Evolutionary conservation across 2,329 filamentous ascomycete species (phyloP), one percentile per base, ranked within the genome.

Genomic region (Pseudopithomyces maydicus): DNA sequence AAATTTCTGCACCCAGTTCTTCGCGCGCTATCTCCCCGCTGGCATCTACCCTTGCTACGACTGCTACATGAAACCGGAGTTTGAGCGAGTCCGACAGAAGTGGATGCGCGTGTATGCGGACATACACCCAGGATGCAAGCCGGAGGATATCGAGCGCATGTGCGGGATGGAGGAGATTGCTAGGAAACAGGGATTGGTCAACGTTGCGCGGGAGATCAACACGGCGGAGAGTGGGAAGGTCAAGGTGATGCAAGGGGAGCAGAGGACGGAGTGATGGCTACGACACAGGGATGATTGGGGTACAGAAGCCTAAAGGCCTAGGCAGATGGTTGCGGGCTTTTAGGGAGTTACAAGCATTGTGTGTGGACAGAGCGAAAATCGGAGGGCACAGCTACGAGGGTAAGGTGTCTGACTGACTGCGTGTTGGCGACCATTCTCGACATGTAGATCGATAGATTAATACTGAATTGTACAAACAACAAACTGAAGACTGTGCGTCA

Each of bases 31-130:
- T 22, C 49, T 66, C 1, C 56, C 62, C 2, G 35, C 26, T 4
- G 64, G 62, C 26, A 45, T 44, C 14, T 60, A 59, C 33, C 71
- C 72, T 4, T 74, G 72, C 33, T 26, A 63, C 17, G 46, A 52
- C 6, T 74, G 71, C 55, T 74, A 71, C 33, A 38, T 64, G 47
- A 29, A 56, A 32, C 61, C 62, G 0, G 42, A 63, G 54, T 72
- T 64, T 57, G 48, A 54, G 42, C 15, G 4, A 1, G 19, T 59
- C 22, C 52, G 59, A 12, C 19, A 17, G 8, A n/a, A 32, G 6
- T 70, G 63, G 65, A 61, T 67, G 56, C 54, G 56, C 7, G 46
- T 43, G 23, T 71, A 71, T 57, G 19, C 39, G 23, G 35, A 54
- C 2, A 51, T 55, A n/a, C 69, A 72, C 62, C 60, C 62, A 3